phyloP scores from a whole-genome alignment of 1,284 basidiomycete species.

The Puccinia novopanici region DNA sequence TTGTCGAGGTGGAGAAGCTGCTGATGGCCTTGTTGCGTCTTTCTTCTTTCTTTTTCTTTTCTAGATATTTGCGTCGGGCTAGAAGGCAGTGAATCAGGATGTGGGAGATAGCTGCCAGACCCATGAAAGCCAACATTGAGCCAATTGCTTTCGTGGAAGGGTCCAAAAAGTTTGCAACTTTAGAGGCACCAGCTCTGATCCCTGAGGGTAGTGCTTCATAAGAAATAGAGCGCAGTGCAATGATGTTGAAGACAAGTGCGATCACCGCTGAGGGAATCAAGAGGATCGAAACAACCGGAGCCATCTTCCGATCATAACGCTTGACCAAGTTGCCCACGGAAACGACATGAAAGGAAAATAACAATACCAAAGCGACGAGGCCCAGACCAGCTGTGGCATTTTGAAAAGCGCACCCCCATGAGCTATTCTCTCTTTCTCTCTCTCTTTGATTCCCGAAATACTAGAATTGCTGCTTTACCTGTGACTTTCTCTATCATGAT shows the following conservation, averaged over 20 bases:
- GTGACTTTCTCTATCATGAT: constrained; percentile 33
- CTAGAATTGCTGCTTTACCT: constrained; percentile 16
- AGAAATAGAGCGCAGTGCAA: constrained; percentile 27
- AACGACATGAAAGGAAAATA: constrained; percentile 37
- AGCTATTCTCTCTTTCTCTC: neutral
- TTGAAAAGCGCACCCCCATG: neutral
- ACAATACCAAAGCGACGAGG: constrained; percentile 34
- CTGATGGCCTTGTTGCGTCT: constrained; percentile 8
- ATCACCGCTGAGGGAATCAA: constrained; percentile 18
- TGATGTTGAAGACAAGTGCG: constrained; percentile 34
- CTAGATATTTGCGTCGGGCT: neutral
- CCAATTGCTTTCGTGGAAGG: constrained; percentile 29
- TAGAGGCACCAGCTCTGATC: constrained; percentile 26
- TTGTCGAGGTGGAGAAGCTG: constrained; percentile 22
- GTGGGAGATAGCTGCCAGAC: neutral
- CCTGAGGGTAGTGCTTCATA: constrained; percentile 11
- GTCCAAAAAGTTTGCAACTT: constrained; percentile 10
- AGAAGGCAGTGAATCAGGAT: constrained; percentile 16
- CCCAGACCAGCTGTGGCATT: constrained; percentile 41
- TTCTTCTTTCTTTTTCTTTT: constrained; percentile 1
- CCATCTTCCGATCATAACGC: constrained; percentile 12
- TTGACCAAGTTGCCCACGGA: constrained; percentile 6
- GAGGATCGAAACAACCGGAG: neutral
- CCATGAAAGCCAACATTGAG: constrained; percentile 30
- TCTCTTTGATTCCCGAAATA: neutral